A percentile compares a stretch with the other conserved stretches of the same genome.
Evolutionary conservation across 2,329 filamentous ascomycete species (phyloP).

Genomic region (Zopfia rhizophila): DNA sequence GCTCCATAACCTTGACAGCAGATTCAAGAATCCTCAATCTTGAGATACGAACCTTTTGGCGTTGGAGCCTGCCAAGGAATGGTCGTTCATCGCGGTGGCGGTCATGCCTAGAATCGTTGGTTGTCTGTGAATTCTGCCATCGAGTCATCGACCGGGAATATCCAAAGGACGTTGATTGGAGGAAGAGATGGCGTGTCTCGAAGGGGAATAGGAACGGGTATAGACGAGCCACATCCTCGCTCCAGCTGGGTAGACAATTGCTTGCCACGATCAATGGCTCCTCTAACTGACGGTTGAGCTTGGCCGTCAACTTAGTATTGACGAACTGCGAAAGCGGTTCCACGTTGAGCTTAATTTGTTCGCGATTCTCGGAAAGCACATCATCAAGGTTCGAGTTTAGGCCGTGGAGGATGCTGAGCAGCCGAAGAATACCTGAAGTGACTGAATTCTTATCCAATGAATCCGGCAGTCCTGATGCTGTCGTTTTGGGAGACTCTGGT

Average conservation of each 20-base stretch:
- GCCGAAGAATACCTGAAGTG: constrained; percentile 84
- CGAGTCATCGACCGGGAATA: constrained; percentile 97
- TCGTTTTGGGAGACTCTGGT: constrained; percentile 61
- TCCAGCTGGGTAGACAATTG: constrained; percentile 95
- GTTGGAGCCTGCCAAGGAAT: constrained; percentile 88
- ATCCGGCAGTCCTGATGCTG: constrained; percentile 73
- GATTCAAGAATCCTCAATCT: constrained; percentile 95
- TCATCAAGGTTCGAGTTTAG: constrained; percentile 95
- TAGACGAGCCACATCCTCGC: constrained; percentile 89
- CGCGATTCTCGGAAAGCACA: constrained; percentile 81
- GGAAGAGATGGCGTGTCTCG: constrained; percentile 93
- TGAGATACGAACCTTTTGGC: constrained; percentile 98
- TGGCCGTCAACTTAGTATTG: constrained; percentile 97
- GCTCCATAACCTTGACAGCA: constrained; percentile 97
- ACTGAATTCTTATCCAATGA: constrained; percentile 85
- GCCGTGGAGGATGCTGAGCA: constrained; percentile 91
- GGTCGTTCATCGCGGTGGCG: constrained; percentile 87
- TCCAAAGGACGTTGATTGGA: constrained; percentile 97
- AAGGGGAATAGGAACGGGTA: constrained; percentile 99
- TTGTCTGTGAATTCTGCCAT: constrained; percentile 91
- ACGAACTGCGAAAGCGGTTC: constrained; percentile 95
- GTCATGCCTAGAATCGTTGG: constrained; percentile 82
- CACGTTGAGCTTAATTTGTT: constrained; percentile 74
- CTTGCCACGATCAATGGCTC: constrained; percentile 97
- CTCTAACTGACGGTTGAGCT: constrained; percentile 95